Evolutionary conservation across 257 asterid species (phyloP).

Genomic region (Salvia rosmarinus): DNA sequence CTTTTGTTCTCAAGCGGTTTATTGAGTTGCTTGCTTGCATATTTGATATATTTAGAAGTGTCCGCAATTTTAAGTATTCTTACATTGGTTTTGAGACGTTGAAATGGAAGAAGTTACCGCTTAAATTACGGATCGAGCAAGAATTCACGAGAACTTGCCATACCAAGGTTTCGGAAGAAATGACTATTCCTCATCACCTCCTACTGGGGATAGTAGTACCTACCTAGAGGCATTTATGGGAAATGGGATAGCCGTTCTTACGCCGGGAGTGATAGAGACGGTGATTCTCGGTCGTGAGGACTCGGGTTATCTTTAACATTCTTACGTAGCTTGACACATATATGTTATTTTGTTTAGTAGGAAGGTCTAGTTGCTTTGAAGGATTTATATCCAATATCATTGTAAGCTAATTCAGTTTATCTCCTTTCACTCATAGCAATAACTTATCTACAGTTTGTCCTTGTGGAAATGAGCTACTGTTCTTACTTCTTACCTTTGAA

Average conservation of each 20-base stretch:
- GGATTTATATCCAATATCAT: not conserved
- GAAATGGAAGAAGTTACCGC: conserved; percentile 60
- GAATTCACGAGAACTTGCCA: conserved; percentile 50
- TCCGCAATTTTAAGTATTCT: conserved; percentile 27
- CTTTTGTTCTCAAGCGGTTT: conserved; percentile 1
- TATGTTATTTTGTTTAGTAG: not conserved
- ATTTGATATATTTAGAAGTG: conserved; percentile 20
- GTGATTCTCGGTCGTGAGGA: conserved; percentile 79
- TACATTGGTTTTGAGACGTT: conserved; percentile 48
- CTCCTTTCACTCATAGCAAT: not conserved
- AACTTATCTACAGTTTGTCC: not conserved
- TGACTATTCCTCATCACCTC: conserved; percentile 77
- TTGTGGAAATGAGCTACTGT: conserved; percentile 12
- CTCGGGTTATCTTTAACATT: conserved; percentile 59
- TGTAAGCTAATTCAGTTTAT: conserved; percentile 8
- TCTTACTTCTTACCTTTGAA: not conserved
- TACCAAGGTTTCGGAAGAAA: conserved; percentile 61
- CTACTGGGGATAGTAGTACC: conserved; percentile 59
- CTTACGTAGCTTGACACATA: conserved; percentile 4
- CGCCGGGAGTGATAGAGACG: conserved; percentile 69
- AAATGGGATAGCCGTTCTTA: conserved; percentile 83
- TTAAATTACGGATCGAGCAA: conserved; percentile 58
- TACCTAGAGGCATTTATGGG: conserved; percentile 59
- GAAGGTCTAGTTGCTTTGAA: conserved; percentile 26
- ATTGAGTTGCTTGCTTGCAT: conserved; percentile 21